Evolutionary conservation across 2,329 filamentous ascomycete genomes (phyloP).

Genomic region (Alternaria rosae): DNA sequence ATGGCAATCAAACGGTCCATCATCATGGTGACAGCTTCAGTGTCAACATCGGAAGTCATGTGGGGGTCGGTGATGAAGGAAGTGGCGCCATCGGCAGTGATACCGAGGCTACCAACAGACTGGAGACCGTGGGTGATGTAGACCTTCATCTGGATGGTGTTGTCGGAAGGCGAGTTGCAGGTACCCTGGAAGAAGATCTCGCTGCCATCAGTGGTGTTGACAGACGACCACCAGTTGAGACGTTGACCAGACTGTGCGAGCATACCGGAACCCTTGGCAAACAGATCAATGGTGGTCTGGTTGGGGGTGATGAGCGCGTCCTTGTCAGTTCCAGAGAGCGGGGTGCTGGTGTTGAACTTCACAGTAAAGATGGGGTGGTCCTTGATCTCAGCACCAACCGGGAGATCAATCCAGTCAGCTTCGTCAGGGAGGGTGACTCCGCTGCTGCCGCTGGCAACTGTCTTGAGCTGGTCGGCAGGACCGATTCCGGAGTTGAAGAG

Average conservation of each 20-base stretch:
- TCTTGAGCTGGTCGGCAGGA: constrained; percentile 58
- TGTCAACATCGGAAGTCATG: constrained; percentile 57
- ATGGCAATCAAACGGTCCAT: constrained; percentile 55
- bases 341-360: constrained; percentile 39
- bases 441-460: constrained; percentile 52
- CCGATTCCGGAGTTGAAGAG: constrained; percentile 74
- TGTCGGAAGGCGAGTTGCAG: constrained; percentile 51
- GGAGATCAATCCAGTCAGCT: constrained; percentile 58
- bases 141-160: constrained; percentile 47
- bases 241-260: constrained; percentile 58
- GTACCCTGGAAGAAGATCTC: constrained; percentile 55
- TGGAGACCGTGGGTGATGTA: constrained; percentile 70
- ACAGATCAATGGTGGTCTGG: constrained; percentile 40
- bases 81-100: constrained; percentile 48
- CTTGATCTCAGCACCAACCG: constrained; percentile 56
- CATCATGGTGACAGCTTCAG: constrained; percentile 53
- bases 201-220: constrained; percentile 53
- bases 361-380: constrained; percentile 49
- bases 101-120: constrained; percentile 65
- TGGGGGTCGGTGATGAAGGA: constrained; percentile 59
- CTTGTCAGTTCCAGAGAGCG: constrained; percentile 28
- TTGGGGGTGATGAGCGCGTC: constrained; percentile 38
- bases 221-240: constrained; percentile 58
- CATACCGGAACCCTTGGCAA: constrained; percentile 49
- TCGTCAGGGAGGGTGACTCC: constrained; percentile 53